Percentiles rank a stretch among this genome's conserved stretches.
Evolutionary conservation across 179 eudicot genomes (phyloP).

Genomic region (Vitellaria paradoxa): DNA sequence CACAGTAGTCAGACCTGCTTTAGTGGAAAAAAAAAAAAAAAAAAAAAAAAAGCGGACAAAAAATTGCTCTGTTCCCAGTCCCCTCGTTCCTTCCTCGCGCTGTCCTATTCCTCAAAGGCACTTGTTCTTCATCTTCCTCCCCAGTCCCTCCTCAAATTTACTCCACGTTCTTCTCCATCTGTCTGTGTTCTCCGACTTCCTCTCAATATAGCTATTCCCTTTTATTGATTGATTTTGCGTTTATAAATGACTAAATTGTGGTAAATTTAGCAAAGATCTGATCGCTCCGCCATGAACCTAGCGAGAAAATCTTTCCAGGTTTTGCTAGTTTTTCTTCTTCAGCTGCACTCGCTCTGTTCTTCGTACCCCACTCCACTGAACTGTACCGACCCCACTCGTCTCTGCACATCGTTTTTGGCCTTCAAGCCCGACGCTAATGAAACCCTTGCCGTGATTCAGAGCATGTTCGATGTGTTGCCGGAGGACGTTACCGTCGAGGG

Average conservation of each 20-base stretch:
- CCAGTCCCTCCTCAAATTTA: background rate
- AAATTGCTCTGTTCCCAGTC: background rate
- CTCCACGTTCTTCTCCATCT: background rate
- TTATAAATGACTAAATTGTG: background rate
- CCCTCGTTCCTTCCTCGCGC: background rate
- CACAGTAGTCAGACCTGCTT: too few relatives aligned
- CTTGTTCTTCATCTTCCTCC: background rate
- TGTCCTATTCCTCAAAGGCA: background rate
- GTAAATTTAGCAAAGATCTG: background rate
- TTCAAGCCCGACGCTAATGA: conserved; percentile 51
- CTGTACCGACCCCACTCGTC: conserved; percentile 66
- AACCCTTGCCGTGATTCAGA: conserved; percentile 54
- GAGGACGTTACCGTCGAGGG: conserved; percentile 66
- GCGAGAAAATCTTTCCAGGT: background rate
- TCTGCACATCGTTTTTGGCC: conserved; percentile 79
- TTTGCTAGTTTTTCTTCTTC: background rate
- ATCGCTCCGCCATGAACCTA: conserved; percentile 1
- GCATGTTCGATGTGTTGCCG: conserved; percentile 85
- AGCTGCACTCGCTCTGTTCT: conserved; percentile 14
- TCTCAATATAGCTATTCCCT: background rate
- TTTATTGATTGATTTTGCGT: background rate
- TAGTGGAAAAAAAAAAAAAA: too few relatives aligned
- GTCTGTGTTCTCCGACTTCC: background rate
- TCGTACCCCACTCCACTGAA: conserved; percentile 47
- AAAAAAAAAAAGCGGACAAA: background rate